Evolutionary conservation across 768 basidiomycete genomes (phyloP).

Genomic region (Crepidotus variabilis): DNA sequence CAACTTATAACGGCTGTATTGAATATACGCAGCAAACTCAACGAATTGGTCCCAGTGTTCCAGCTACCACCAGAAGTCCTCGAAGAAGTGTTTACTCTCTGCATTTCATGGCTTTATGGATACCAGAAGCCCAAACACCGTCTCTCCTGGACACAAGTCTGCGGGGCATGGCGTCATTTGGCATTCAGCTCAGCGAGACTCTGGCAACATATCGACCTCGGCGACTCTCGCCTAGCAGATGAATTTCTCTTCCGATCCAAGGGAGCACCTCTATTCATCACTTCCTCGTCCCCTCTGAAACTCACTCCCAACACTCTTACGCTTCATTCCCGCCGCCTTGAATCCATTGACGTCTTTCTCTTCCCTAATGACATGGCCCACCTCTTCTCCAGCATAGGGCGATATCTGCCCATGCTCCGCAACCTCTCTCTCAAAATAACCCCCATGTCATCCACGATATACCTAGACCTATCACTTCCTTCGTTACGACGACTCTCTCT

Average conservation of each 20-base stretch:
- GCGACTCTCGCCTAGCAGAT: constrained; percentile 26
- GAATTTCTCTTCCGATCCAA: constrained; percentile 33
- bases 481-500: constrained; percentile 28
- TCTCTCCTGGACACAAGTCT: constrained; percentile 40
- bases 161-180: constrained; percentile 31
- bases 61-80: constrained; percentile 37
- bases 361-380: constrained; percentile 29
- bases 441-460: constrained; percentile 20
- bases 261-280: constrained; percentile 30
- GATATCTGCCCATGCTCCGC: constrained; percentile 21
- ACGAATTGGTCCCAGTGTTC: constrained; percentile 25
- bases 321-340: constrained; percentile 25
- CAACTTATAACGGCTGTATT: constrained; percentile 25
- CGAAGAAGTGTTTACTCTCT: constrained; percentile 34
- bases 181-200: constrained; percentile 32
- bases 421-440: constrained; percentile 33
- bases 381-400: constrained; percentile 26
- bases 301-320: constrained; percentile 22
- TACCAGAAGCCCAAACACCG: constrained; percentile 23
- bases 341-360: constrained; percentile 32
- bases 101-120: constrained; percentile 32
- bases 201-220: constrained; percentile 37
- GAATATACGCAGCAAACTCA: constrained; percentile 21
- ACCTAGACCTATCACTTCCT: constrained; percentile 24
- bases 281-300: constrained; percentile 25